Conservation (phyloP, 305 asterid species). For the Rubia tinctorum region DNA sequence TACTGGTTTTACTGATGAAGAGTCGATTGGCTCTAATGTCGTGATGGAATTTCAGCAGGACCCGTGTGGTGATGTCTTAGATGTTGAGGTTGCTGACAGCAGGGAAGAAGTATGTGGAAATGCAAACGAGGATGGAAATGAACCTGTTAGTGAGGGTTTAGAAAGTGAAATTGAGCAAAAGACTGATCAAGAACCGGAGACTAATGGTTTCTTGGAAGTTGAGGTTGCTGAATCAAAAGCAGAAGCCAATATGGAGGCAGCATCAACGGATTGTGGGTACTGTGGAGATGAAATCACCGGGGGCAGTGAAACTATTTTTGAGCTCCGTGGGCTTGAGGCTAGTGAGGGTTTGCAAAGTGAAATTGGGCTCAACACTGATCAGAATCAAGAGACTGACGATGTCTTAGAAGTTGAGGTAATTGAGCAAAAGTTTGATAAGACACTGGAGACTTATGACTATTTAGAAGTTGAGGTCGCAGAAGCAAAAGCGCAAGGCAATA, state of each 20-base stretch:
- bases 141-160: not conserved
- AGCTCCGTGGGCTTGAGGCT: not conserved
- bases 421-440: not conserved
- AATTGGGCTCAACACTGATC: no score
- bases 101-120: not conserved
- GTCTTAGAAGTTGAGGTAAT: no score
- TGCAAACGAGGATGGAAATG: not conserved
- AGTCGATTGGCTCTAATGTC: conserved; percentile 1
- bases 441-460: not conserved
- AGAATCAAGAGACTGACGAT: no score
- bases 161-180: not conserved
- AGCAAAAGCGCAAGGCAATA: not conserved
- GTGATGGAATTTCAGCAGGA: no score
- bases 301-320: not conserved
- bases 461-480: not conserved
- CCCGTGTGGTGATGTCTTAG: not conserved
- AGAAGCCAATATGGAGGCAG: not conserved
- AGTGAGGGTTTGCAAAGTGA: not conserved
- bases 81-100: not conserved
- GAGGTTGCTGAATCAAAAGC: not conserved
- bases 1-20: conserved; percentile 13
- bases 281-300: not conserved
- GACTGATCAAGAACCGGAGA: not conserved
- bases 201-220: not conserved
- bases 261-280: not conserved